Percentiles rank a stretch among this genome's conserved stretches.
phyloP scores from a whole-genome alignment of 2,329 filamentous ascomycete species.

The Cadophora gregata region DNA sequence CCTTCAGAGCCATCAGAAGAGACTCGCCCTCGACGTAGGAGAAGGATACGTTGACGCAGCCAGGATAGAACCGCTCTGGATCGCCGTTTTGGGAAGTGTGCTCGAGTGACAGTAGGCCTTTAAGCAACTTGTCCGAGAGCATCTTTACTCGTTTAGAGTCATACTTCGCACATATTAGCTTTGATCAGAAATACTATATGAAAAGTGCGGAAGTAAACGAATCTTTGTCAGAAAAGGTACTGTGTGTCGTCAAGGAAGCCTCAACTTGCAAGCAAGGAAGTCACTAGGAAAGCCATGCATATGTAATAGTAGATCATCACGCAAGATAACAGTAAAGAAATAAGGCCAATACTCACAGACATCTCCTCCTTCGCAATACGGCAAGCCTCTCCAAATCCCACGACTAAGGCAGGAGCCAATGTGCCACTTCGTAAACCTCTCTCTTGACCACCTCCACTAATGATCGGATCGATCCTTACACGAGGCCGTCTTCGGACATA shows the following conservation, averaged over 20 bases:
- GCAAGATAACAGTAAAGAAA: slow-evolving; percentile 31
- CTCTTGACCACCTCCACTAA: slow-evolving; percentile 95
- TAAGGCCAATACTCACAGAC: slow-evolving; percentile 65
- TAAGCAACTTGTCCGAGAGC: slow-evolving; percentile 82
- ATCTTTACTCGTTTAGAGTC: slow-evolving; percentile 83
- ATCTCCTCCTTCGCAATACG: slow-evolving; percentile 90
- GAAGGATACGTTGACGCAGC: slow-evolving; percentile 98
- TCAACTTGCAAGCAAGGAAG: slow-evolving; percentile 49
- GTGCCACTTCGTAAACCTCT: slow-evolving; percentile 94
- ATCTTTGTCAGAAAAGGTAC: slow-evolving; percentile 42
- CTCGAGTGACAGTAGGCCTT: slow-evolving; percentile 85
- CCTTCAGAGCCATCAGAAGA: slow-evolving; percentile 96
- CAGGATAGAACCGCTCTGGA: slow-evolving; percentile 83
- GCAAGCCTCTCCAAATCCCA: slow-evolving; percentile 95
- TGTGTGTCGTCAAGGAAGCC: slow-evolving; percentile 44
- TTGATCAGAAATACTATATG: slow-evolving; percentile 11
- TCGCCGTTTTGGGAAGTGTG: slow-evolving; percentile 94
- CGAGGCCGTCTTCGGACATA: slow-evolving; percentile 91
- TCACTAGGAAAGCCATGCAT: slow-evolving; percentile 92
- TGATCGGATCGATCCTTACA: slow-evolving; percentile 93
- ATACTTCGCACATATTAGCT: slow-evolving; percentile 65
- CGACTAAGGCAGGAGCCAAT: slow-evolving; percentile 83
- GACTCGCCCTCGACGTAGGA: slow-evolving; percentile 98
- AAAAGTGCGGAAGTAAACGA: slow-evolving; percentile 37
- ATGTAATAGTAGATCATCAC: slow-evolving; percentile 84